Conservation (phyloP, 2,329 filamentous ascomycete genomes). For the Penicillium sp. region DNA sequence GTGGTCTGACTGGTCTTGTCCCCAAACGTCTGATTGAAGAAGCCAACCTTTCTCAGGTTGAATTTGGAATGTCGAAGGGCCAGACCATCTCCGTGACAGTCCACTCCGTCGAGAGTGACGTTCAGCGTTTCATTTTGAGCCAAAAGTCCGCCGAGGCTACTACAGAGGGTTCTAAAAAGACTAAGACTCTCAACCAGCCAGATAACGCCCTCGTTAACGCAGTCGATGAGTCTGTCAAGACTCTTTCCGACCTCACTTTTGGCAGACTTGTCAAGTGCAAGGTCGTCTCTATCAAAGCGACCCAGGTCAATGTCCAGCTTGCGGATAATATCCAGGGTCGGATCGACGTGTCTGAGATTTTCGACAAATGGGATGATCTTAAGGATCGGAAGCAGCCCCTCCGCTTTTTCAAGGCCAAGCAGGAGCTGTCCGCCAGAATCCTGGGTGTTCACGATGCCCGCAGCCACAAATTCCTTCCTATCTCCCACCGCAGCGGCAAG, state of each 20-base stretch:
- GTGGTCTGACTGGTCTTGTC: constrained; percentile 72
- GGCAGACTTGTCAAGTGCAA: constrained; percentile 75
- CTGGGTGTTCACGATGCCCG: constrained; percentile 86
- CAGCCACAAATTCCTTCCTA: constrained; percentile 87
- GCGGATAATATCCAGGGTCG: constrained; percentile 89
- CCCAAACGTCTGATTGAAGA: constrained; percentile 75
- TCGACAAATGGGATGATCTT: constrained; percentile 86
- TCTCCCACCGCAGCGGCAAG: constrained; percentile 80
- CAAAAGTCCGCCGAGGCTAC: constrained; percentile 55
- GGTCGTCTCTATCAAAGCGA: constrained; percentile 82
- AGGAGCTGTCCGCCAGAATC: constrained; percentile 72
- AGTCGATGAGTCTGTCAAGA: constrained; percentile 63
- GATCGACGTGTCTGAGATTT: constrained; percentile 86
- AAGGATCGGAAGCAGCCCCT: constrained; percentile 78
- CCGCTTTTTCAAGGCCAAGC: constrained; percentile 68
- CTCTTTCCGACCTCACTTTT: constrained; percentile 70
- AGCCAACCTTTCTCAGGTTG: constrained; percentile 65
- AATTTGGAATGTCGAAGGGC: constrained; percentile 76
- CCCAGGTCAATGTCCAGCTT: constrained; percentile 87
- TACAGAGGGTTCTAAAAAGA: constrained; percentile 47
- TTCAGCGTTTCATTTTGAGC: constrained; percentile 68
- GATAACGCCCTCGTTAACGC: constrained; percentile 53
- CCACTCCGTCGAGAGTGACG: constrained; percentile 67
- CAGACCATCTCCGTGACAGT: constrained; percentile 76
- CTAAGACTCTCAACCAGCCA: constrained; percentile 41